Percentiles rank a stretch among this genome's conserved stretches.
Conservation (phyloP, 805 yeast species). For the Candida fluviatilis region DNA sequence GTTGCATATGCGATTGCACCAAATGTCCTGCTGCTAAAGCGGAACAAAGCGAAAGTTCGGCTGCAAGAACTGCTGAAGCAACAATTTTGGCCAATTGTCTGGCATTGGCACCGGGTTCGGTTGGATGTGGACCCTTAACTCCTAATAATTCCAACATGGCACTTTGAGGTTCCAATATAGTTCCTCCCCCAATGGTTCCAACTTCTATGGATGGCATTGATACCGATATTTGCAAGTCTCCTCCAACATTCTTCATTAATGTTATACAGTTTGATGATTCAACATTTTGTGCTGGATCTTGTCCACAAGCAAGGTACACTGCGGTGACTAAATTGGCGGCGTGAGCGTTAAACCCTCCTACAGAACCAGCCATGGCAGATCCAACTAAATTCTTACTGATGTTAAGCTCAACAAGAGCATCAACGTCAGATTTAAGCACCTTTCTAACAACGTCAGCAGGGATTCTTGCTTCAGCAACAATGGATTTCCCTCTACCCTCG, state of each 20-base stretch:
- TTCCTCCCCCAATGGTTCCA: constrained; percentile 99
- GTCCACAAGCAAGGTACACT: constrained; percentile 91
- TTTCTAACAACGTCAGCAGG: constrained; percentile 76
- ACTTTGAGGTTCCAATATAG: constrained; percentile 94
- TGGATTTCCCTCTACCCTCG: constrained; percentile 97
- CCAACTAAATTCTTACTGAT: constrained; percentile 88
- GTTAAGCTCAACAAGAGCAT: constrained; percentile 86
- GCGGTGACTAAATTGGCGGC: constrained; percentile 97
- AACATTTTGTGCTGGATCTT: constrained; percentile 99
- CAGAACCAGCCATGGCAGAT: constrained; percentile 96
- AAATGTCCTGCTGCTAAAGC: constrained; percentile 98
- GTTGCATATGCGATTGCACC: constrained; percentile 96
- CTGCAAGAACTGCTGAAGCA: constrained; percentile 93
- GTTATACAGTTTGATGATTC: constrained; percentile 98
- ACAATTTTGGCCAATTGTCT: constrained; percentile 88
- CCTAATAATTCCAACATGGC: constrained; percentile 94
- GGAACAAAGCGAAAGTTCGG: constrained; percentile 89
- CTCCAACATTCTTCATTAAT: constrained; percentile 65
- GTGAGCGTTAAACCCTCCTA: constrained; percentile 98
- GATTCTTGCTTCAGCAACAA: constrained; percentile 91
- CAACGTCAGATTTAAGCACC: constrained; percentile 88
- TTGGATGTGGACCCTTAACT: constrained; percentile 92
- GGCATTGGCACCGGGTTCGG: constrained; percentile 91
- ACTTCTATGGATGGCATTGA: constrained; percentile 99
- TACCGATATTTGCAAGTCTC: constrained; percentile 87